phyloP scores from a whole-genome alignment of 805 yeast genomes.

The Pichia nanzhaoensis region DNA sequence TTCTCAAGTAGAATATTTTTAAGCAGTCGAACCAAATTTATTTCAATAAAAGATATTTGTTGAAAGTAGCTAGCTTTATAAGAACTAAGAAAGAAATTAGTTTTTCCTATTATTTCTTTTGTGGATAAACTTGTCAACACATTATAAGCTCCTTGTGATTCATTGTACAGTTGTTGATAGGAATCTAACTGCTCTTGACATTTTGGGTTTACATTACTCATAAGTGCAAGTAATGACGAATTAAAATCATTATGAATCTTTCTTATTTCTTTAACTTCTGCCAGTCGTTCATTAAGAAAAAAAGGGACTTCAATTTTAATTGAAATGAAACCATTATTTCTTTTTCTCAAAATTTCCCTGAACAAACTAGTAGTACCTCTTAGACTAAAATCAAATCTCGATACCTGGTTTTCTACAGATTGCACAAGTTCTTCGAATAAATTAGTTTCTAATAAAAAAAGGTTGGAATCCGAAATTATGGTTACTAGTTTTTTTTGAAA shows the following conservation, averaged over 20 bases:
- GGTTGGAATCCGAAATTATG: constrained; percentile 30
- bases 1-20: constrained; percentile 35
- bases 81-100: background rate
- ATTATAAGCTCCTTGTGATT: constrained; percentile 2
- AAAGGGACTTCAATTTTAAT: constrained; percentile 48
- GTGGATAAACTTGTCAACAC: background rate
- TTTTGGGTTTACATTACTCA: background rate
- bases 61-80: constrained; percentile 32
- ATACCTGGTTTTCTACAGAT: constrained; percentile 25
- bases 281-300: background rate
- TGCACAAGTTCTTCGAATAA: constrained; percentile 31
- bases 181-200: background rate
- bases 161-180: constrained; percentile 3
- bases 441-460: constrained; percentile 38
- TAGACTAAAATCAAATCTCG: constrained; percentile 37
- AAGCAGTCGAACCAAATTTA: constrained; percentile 35
- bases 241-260: background rate
- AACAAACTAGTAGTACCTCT: constrained; percentile 60
- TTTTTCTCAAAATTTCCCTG: constrained; percentile 67
- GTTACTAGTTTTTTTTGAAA: constrained; percentile 39
- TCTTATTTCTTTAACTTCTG: background rate
- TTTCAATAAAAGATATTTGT: constrained; percentile 40
- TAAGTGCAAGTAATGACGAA: background rate
- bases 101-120: background rate
- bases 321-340: constrained; percentile 63